These are phyloP conservation scores for Nakazawaea molendinolei DNA, from an alignment of 805 yeast genomes.

Conservation along the genomic window DNA sequence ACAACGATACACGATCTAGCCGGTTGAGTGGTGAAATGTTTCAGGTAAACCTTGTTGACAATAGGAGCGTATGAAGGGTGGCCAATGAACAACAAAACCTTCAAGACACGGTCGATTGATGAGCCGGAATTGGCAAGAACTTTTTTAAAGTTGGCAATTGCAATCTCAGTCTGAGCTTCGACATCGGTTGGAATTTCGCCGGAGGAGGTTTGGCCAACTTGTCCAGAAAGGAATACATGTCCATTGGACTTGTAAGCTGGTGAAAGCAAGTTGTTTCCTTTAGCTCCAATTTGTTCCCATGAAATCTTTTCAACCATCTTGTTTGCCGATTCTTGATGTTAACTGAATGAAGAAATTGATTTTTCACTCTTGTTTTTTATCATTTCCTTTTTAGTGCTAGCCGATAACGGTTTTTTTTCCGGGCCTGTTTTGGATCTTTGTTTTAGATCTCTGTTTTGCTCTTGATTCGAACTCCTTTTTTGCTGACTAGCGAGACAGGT, in stretches of 20 bases:
- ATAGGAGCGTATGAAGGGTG: conserved; percentile 33
- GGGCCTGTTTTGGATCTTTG: too few relatives aligned
- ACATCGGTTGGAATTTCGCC: conserved; percentile 36
- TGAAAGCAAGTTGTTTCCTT: conserved; percentile 22
- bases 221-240: conserved; percentile 23
- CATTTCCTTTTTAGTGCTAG: too few relatives aligned
- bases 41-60: conserved; percentile 40
- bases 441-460: too few relatives aligned
- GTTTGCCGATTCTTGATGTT: too few relatives aligned
- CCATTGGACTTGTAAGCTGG: conserved; percentile 31
- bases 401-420: too few relatives aligned
- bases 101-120: conserved; percentile 37
- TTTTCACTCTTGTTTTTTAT: too few relatives aligned
- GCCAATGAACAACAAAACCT: conserved; percentile 42
- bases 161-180: conserved; percentile 38
- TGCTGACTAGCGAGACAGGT: too few relatives aligned
- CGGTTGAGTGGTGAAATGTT: conserved; percentile 41
- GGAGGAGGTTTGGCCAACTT: conserved; percentile 21
- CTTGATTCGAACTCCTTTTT: too few relatives aligned
- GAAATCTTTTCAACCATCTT: conserved; percentile 20
- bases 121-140: conserved; percentile 40
- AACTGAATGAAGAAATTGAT: too few relatives aligned
- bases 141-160: conserved; percentile 34
- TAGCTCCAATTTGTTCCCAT: conserved; percentile 28
- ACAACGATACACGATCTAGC: conserved; percentile 49